Percentiles rank a stretch among this genome's conserved stretches.
Conservation (phyloP, 805 yeast species). For the Candida sithepensis region DNA sequence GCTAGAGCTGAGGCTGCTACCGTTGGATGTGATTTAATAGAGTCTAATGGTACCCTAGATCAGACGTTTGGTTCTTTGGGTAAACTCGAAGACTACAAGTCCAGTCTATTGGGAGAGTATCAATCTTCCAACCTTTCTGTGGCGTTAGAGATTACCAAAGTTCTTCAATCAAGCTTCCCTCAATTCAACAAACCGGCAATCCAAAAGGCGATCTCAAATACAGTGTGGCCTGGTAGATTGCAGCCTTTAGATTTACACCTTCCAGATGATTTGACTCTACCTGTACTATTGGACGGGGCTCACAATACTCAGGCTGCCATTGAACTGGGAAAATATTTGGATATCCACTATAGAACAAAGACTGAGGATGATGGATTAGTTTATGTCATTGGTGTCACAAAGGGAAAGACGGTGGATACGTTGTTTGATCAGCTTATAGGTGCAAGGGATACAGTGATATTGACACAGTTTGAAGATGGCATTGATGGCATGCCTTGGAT, state of each 20-base stretch:
- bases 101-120: constrained; percentile 70
- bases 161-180: constrained; percentile 24
- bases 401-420: constrained; percentile 58
- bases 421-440: constrained; percentile 48
- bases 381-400: constrained; percentile 72
- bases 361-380: constrained; percentile 28
- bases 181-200: constrained; percentile 29
- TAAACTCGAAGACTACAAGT: constrained; percentile 17
- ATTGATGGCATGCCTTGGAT: constrained; percentile 98
- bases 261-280: constrained; percentile 19
- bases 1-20: constrained; percentile 36
- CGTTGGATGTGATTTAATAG: constrained; percentile 28
- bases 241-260: constrained; percentile 44
- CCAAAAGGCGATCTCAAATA: constrained; percentile 46
- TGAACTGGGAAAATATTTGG: constrained; percentile 59
- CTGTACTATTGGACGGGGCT: constrained; percentile 79
- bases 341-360: constrained; percentile 11
- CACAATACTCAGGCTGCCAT: constrained; percentile 84
- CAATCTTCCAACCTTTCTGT: constrained; percentile 69
- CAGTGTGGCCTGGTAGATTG: constrained; percentile 86
- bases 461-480: constrained; percentile 53
- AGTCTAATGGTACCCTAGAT: constrained; percentile 5
- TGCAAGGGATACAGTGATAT: constrained; percentile 51
- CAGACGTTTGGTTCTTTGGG: constrained; percentile 7
- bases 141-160: constrained; percentile 55